Conservation (phyloP, 169 alveolate genomes). For the Plasmodium chabaudi region DNA sequence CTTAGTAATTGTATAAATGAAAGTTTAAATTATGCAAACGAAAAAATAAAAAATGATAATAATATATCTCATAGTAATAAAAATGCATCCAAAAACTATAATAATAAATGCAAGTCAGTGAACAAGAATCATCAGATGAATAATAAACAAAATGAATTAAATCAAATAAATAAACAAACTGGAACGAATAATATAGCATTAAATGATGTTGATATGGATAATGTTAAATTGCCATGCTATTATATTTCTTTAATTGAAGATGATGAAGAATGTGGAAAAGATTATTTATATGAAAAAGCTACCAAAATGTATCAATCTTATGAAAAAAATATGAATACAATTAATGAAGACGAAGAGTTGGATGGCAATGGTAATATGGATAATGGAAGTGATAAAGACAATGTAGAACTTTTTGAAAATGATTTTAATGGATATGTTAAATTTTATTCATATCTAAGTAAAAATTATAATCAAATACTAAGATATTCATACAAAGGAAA, state of each 20-base stretch:
- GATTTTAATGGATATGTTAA: slow-evolving; percentile 76
- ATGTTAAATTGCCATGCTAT: slow-evolving; percentile 15
- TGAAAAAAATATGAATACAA: slow-evolving; percentile 40
- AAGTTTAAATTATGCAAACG: slow-evolving; percentile 19
- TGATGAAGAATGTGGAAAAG: slow-evolving; percentile 69
- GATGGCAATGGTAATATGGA: slow-evolving; percentile 13
- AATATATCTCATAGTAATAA: not conserved
- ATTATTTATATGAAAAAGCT: slow-evolving; percentile 69
- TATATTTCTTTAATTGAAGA: slow-evolving; percentile 59
- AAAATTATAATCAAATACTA: slow-evolving; percentile 72
- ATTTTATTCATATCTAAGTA: slow-evolving; percentile 64
- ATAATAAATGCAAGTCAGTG: slow-evolving; percentile 4
- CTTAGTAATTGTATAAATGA: slow-evolving; percentile 44
- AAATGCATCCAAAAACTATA: slow-evolving; percentile 4
- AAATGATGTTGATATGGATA: not conserved
- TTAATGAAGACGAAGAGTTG: slow-evolving; percentile 20
- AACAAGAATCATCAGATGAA: not conserved
- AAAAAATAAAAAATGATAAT: slow-evolving; percentile 13
- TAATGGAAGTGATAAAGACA: slow-evolving; percentile 9
- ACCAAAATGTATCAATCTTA: slow-evolving; percentile 57
- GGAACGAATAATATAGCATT: not conserved
- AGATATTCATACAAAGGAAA: slow-evolving; percentile 73
- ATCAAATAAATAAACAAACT: not conserved
- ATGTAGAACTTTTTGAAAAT: slow-evolving; percentile 56
- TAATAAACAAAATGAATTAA: slow-evolving; percentile 25